Percentiles rank a stretch among this genome's conserved stretches.
These are phyloP conservation scores for Xylaria polymorpha DNA, from an alignment of 2,329 filamentous ascomycete genomes.

Conservation along the genomic window DNA sequence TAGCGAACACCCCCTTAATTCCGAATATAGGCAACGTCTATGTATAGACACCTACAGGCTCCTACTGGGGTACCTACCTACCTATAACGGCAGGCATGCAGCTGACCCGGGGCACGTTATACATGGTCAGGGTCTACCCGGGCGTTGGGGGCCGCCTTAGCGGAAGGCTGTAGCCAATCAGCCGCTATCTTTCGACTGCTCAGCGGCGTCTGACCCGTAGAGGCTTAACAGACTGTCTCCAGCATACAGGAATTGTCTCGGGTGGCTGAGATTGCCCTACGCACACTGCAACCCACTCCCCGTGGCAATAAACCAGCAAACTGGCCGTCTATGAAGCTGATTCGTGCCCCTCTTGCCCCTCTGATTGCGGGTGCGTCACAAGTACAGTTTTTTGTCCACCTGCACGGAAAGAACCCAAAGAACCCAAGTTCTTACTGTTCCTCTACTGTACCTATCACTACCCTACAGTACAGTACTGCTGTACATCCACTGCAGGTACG, in stretches of 20 bases:
- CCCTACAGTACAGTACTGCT: neutral
- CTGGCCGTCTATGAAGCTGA: constrained; percentile 9
- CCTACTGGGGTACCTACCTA: neutral
- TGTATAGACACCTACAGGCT: neutral
- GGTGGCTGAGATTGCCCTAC: constrained; percentile 7
- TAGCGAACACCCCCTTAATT: constrained; percentile 8
- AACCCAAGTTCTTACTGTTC: neutral
- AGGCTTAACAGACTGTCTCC: neutral
- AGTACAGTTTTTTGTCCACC: neutral
- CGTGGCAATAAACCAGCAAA: neutral
- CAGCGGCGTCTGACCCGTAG: neutral
- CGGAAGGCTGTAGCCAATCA: constrained; percentile 6
- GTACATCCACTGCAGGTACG: neutral
- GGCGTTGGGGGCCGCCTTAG: constrained; percentile 1
- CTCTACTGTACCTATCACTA: too few species aligned
- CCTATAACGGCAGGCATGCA: constrained; percentile 12
- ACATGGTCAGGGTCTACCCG: constrained; percentile 8
- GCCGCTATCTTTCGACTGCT: neutral
- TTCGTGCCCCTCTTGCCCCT: constrained; percentile 11
- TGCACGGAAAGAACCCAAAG: neutral
- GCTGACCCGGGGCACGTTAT: constrained; percentile 8
- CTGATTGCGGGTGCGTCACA: constrained; percentile 13
- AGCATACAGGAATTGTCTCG: constrained; percentile 1
- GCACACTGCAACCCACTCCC: neutral
- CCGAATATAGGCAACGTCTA: neutral